Base-by-base conservation (phyloP, 352 stramenopile genomes). In the Achlya hypogyna region DNA sequence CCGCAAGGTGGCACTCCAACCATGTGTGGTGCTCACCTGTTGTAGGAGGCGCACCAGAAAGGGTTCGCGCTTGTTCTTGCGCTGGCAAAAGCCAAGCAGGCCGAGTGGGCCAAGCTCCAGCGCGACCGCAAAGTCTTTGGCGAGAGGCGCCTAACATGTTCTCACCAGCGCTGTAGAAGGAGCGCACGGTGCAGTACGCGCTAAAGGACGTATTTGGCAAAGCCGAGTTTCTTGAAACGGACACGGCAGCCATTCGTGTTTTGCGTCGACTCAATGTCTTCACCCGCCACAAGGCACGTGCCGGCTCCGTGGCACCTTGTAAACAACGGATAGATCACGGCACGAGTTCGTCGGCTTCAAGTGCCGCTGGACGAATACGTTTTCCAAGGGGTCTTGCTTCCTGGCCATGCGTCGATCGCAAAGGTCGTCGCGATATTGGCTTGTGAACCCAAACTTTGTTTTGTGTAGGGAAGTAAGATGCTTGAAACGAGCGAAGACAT, bases 401-500 rank as follows among this genome's bases (percentile, higher is more conserved):
- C 60, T 20, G 60, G 60, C 1, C 20, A 38, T 5, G 60, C 60
- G 29, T 60, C 60, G 20, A 6, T 67, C 23, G 23, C 38, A 4
- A 4, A 49, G 42, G 22, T 49, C 22, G 22, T 49, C 22, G 22
- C 22, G 42, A 49, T 20, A 49, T 20, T 49, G 42, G 22, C 42
- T 49, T 49, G 22, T 18, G 22, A 49, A 49, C 22, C 18, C 18
- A 49, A 20, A 22, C n/a, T n/a, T n/a, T 45, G 38, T 18, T 4
- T 34, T 42, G 29, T 47, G 1, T 38, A 67, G 60, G 51, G 51
- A 9, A 67, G 47, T 25, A 35, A 42, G 14, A 22, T 58, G 8
- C 20, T 67, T 9, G 60, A 67, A 29, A 67, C 60, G 29, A 67
- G 60, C 51, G 60, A 67, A 40, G 60, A 67, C 28, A 8, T 67